A percentile compares a stretch with the other conserved stretches of the same genome.
These are phyloP conservation scores for Tripterygium wilfordii DNA, from an alignment of 177 flowering plant genomes.

Conservation along the genomic window DNA sequence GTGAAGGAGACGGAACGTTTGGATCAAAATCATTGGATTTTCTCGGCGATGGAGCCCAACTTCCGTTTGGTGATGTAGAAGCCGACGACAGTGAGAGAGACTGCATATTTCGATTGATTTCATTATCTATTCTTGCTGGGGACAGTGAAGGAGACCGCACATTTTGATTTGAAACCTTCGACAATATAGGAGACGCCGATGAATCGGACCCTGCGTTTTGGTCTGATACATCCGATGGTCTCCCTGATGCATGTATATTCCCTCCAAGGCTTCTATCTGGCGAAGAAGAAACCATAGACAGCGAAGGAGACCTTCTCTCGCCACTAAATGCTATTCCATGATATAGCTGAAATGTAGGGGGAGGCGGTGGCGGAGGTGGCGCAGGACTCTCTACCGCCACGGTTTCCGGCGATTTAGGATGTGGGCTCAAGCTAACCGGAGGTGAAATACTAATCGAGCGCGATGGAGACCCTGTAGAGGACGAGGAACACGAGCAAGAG, in stretches of 20 bases:
- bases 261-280: conserved; percentile 6
- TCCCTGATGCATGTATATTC: too few relatives aligned
- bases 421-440: conserved; percentile 39
- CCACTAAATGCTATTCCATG: neutral
- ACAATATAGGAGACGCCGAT: neutral
- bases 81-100: conserved; percentile 2
- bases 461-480: conserved; percentile 53
- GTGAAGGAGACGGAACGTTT: too few relatives aligned
- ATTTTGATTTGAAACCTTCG: neutral
- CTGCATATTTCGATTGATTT: too few relatives aligned
- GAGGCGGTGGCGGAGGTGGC: neutral
- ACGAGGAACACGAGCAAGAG: conserved; percentile 39
- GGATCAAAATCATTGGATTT: too few relatives aligned
- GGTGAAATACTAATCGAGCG: conserved; percentile 44
- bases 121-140: too few relatives aligned
- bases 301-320: conserved; percentile 13
- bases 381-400: conserved; percentile 4
- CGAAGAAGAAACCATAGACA: conserved; percentile 22
- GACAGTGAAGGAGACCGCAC: too few relatives aligned
- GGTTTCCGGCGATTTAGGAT: conserved; percentile 32
- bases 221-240: too few relatives aligned
- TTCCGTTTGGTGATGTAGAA: conserved; percentile 9
- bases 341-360: neutral
- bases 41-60: too few relatives aligned
- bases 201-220: too few relatives aligned